Evolutionary conservation across 1,284 basidiomycete species (phyloP), one percentile per base, ranked within the genome.

Genomic region (Ganoderma boninense): DNA sequence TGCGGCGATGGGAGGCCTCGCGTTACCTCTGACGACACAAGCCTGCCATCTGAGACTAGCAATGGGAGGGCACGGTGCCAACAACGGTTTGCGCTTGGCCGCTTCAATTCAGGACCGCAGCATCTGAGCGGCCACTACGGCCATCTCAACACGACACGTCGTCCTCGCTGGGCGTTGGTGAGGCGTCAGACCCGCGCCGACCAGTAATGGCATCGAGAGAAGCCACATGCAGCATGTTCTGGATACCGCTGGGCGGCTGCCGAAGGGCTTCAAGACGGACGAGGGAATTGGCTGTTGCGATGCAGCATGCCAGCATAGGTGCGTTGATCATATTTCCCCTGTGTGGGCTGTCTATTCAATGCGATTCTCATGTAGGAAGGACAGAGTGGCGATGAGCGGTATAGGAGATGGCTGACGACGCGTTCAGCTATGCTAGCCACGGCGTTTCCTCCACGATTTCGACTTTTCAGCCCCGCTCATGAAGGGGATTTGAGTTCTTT

Each of bases 231-330:
- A 73, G 0, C 54, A 70, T 7, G 74, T 71, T 8, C 18, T 69
- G 8, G 65, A 69, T 26, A 66, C 65, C 2, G 68, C 73, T 14
- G 74, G 74, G 10, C 54, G 62, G 0, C 71, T 69, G 0, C 26
- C 74, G 29, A 62, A 42, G 2, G 16, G 46, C 0, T 75, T 75
- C 59, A 59, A 23, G n/a, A 66, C 26, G 32, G 46, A 75, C 73
- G 4, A 68, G 46, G 38, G 71, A 74, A 69, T n/a, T 29, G 26
- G 26, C 26, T 29, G 26, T 29, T 29, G 73, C 71, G 1, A 46
- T 73, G 3, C 54, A 59, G 1, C 71, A 75, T n/a, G 74, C 72
- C 4, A 69, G 70, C 26, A 29, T 56, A 38, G 74, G 74, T 74
- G 16, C 8, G 66, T 66, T 1, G 1, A 42, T 10, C 38, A 8